phyloP scores from a whole-genome alignment of 805 yeast species.

The Starmerella potacharoeniae region DNA sequence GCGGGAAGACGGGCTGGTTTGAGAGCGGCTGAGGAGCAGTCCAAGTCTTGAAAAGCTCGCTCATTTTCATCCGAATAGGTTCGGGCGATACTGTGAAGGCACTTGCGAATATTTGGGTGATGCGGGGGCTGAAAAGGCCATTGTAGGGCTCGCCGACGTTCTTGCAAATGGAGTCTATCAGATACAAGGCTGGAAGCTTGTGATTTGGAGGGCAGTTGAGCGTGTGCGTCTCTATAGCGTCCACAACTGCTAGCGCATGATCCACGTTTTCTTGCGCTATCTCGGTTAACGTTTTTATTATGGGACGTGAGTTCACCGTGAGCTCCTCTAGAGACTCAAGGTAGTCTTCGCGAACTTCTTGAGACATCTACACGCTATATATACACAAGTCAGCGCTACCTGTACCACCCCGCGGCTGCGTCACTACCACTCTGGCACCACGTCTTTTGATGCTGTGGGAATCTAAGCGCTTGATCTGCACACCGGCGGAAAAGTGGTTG shows the following conservation, averaged over 20 bases:
- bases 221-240: conserved; percentile 64
- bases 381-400: background rate
- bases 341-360: conserved; percentile 47
- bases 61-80: conserved; percentile 57
- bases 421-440: background rate
- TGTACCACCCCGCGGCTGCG: background rate
- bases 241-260: conserved; percentile 65
- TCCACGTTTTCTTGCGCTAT: conserved; percentile 77
- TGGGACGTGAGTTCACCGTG: conserved; percentile 81
- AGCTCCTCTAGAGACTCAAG: conserved; percentile 58
- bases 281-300: conserved; percentile 70
- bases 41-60: conserved; percentile 82
- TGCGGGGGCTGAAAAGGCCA: conserved; percentile 56
- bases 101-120: conserved; percentile 59
- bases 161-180: conserved; percentile 84
- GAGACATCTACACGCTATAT: conserved; percentile 16
- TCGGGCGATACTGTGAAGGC: conserved; percentile 74
- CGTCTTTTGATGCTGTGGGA: too few species aligned
- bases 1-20: conserved; percentile 62
- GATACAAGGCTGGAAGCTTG: conserved; percentile 72
- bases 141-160: conserved; percentile 85
- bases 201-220: conserved; percentile 67
- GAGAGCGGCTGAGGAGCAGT: conserved; percentile 48
- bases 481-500: too few species aligned
- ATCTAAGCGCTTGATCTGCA: too few species aligned